Base-by-base conservation (phyloP, 805 yeast species). In the Candida bentonensis region DNA sequence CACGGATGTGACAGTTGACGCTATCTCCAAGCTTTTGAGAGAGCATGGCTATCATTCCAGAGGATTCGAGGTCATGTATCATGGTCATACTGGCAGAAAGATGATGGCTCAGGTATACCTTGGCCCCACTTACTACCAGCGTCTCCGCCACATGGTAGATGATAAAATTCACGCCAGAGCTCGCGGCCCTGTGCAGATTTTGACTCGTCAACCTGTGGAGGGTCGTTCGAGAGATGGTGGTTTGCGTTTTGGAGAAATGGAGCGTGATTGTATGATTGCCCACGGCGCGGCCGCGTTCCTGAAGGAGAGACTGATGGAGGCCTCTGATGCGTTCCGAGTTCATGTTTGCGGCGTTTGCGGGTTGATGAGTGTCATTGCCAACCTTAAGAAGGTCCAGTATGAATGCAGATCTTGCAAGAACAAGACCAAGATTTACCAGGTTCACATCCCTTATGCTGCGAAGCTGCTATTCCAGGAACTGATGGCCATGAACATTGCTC, bases 191-290 rank as follows among this genome's bases (percentile, higher is more conserved):
- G 94, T 89, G 49, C 97, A 89, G 72, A 94, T 89, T 47, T 72
- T 89, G 64, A 89, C 98, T 2, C 82, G 97, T 69, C 98, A 89
- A 66, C 98, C 98, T 3, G 96, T 88, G 50, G 97, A 89, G 67
- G 98, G 98, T 78, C 80, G 98, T 66, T 87, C 96, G 15, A 79
- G 98, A 69, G 97, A 92, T 66, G 98, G 98, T 77, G 98, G 98
- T 56, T 72, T 89, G 63, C 85, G 98, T 67, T 88, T 89, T 76
- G 98, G 98, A 60, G 98, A 89, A 67, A 92, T 92, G 99, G 99
- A 92, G 69, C 85, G 99, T 72, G 99, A 92, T 74, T 92, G 99
- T 82, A 89, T 92, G 96, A 92, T 92, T 72, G 98, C 99, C 2
- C 97, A 92, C 62, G 99, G 99, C 64, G 97, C 96, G 13, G 96